Evolutionary conservation across 1,139 yeast species (phyloP), one percentile per base, ranked within the genome.

Genomic region (Nakaseomyces uthaithaninus): DNA sequence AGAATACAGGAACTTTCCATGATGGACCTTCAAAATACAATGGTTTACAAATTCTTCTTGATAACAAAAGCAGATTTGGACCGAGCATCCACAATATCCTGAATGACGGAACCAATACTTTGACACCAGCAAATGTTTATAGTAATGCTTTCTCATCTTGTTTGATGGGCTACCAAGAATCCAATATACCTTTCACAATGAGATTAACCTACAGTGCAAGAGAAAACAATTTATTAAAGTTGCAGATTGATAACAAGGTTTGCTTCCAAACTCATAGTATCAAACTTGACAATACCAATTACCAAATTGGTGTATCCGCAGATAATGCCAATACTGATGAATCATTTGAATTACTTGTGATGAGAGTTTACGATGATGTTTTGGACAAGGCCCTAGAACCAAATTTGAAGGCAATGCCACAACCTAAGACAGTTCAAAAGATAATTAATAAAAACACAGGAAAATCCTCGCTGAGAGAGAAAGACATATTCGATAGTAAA

Each of bases 211-310:
- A 79, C 51, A 70, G 76, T 25, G 59, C 62, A n/a, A 49, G 50
- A 3, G 55, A 57, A 18, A 52, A 53, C 17, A 64, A 66, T 24
- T 60, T 70, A 52, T 68, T 82, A 45, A 78, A 79, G 49, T 69
- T 81, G 14, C 86, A 82, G 49, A 62, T 80, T 35, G 86, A 82
- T 56, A 82, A 82, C 55, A 75, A 73, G 50, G 66, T 82, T 42
- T 77, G 87, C 55, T 75, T 81, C 61, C 77, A 77, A 55, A 78
- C 87, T 0, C 71, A 74, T 45, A 59, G 71, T 41, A 64, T 81
- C 31, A 52, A 57, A 19, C 35, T 59, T 4, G 51, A 51, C 3
- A 31, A 26, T 16, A 51, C 60, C 12, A 35, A 46, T 3, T 55
- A 54, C 27, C 65, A 60, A 41, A 50, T 80, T 40, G 86, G 86